Base-by-base conservation (phyloP, 805 yeast genomes). In the Pichia paraexigua region DNA sequence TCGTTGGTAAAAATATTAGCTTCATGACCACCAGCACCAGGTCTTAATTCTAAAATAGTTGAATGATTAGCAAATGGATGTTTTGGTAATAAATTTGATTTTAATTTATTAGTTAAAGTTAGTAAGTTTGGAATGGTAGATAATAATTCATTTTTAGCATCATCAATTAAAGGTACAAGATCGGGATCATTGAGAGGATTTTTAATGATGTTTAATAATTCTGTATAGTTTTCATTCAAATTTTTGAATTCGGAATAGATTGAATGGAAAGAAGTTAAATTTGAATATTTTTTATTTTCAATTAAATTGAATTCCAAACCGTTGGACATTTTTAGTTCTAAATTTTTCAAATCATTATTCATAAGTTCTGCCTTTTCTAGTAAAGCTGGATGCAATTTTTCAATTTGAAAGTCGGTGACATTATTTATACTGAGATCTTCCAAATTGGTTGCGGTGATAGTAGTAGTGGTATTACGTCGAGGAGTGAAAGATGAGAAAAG, bases 1-100 rank as follows among this genome's bases (percentile, higher is more conserved):
- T 94, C 94, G 41, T 77, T 78, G 0, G 98, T 80, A 66, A 94
- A 94, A 15, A 94, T 77, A 63, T 83, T 82, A 0, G 99, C 97
- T 63, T 94, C 99, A 7, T 83, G 79, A 3, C 99, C 99, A 17
- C 99, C 99, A 2, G 92, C 89, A 9, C 99, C 99, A 0, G 98
- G 97, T 52, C 97, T 75, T 15, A 94, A 68, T 65, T 94, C 99
- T 20, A 94, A 57, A 2, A 94, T 71, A 45, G 96, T 84, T 0
- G 94, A 81, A 55, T 79, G 80, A 45, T 87, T 94, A 3, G 83
- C 77, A 64, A 85, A 87, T 44, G 81, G 83, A 57, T 85, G 83
- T 3, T 87, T 80, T 2, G 97, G 97, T 22, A 92, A 67, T 6
- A 94, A 70, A 42, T 76, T 73, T 7, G 74, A 61, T 53, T 83